phyloP scores from a whole-genome alignment of 163 green algal genomes.

The Botryococcus braunii region DNA sequence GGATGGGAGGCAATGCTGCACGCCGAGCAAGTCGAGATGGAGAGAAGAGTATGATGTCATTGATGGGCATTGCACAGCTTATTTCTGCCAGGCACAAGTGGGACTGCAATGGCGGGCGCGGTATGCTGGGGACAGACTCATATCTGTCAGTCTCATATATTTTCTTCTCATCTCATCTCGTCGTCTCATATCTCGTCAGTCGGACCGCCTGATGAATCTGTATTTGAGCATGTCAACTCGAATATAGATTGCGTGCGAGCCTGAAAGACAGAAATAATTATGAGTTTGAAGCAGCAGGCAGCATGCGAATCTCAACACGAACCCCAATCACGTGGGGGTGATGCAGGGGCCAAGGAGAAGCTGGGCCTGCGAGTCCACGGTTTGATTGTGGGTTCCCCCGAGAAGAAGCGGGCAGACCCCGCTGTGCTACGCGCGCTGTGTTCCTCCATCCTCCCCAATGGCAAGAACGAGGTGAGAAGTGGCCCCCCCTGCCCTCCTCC shows the following conservation, averaged over 20 bases:
- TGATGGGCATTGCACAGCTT: no score
- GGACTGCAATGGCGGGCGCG: no score
- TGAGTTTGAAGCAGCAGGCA: not conserved
- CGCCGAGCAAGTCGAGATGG: no score
- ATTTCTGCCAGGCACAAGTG: no score
- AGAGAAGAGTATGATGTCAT: no score
- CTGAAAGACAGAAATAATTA: not conserved
- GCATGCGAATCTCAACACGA: no score
- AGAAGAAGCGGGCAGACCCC: constrained; percentile 71
- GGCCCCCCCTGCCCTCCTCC: not conserved
- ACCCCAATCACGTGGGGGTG: not conserved
- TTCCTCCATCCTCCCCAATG: constrained; percentile 60
- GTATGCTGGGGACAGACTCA: no score
- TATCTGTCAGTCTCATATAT: no score
- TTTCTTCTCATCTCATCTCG: no score
- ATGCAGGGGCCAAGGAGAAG: constrained; percentile 66
- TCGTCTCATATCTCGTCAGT: no score
- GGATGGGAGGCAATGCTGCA: no score
- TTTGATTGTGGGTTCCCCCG: constrained; percentile 62
- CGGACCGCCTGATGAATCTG: constrained; percentile 1
- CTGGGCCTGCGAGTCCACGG: constrained; percentile 68
- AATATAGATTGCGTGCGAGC: not conserved
- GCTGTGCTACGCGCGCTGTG: constrained; percentile 71
- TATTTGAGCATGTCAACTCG: no score
- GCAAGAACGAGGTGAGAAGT: constrained; percentile 42